A percentile compares a stretch with the other conserved stretches of the same genome.
These are phyloP conservation scores for Suillus discolor DNA, from an alignment of 768 basidiomycete genomes.

Conservation along the genomic window DNA sequence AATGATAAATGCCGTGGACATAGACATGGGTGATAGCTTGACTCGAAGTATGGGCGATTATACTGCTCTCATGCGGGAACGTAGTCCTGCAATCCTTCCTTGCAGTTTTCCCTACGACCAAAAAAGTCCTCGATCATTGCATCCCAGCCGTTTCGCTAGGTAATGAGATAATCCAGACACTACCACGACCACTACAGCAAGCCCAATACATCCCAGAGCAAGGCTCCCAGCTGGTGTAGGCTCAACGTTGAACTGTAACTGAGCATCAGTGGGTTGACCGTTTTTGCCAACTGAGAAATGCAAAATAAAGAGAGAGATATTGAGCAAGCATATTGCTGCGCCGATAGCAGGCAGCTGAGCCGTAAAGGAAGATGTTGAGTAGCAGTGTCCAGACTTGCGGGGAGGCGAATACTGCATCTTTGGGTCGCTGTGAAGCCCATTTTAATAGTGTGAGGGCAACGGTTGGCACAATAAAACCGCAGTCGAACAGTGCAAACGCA, in stretches of 20 bases:
- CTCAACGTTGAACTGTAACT: constrained; percentile 4
- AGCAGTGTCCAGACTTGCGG: constrained; percentile 27
- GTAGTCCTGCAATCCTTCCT: constrained; percentile 2
- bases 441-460: constrained; percentile 20
- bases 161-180: constrained; percentile 2
- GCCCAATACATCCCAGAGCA: constrained; percentile 10
- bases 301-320: constrained; percentile 10
- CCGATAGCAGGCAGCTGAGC: constrained; percentile 11
- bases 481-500: constrained; percentile 30
- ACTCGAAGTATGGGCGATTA: background rate
- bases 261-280: constrained; percentile 4
- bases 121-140: constrained; percentile 10
- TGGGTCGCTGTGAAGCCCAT: constrained; percentile 23
- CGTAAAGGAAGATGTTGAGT: constrained; percentile 11
- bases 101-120: background rate
- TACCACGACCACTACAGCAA: background rate
- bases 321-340: constrained; percentile 13
- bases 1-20: no score
- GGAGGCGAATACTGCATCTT: constrained; percentile 24
- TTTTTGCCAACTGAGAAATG: constrained; percentile 4
- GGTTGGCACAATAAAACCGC: constrained; percentile 28
- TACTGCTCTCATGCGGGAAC: constrained; percentile 4
- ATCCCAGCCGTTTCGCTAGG: constrained; percentile 4
- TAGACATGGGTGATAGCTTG: background rate
- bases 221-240: constrained; percentile 12